Evolutionary conservation across 1,284 basidiomycete genomes (phyloP), one percentile per base, ranked within the genome.

Genomic region (Malassezia japonica): DNA sequence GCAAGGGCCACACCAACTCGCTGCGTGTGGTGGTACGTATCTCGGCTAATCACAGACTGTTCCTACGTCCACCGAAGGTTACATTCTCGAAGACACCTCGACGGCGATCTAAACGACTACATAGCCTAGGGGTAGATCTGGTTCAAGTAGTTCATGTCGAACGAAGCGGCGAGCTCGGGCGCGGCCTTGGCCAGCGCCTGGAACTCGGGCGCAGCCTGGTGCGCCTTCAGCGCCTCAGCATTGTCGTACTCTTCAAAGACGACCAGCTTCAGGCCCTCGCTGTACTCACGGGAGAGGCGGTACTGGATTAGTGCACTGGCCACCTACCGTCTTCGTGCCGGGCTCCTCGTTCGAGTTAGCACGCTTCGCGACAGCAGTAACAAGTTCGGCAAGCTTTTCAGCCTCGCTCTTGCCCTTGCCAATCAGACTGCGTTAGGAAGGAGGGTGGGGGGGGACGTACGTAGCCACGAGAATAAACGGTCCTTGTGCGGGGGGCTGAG

Each of bases 1-100:
- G 94, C 60, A 81, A 92, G 51, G 91, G 91, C 37, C 87, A 94
- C 78, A 87, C 76, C 59, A 76, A 76, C 60, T 70, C 67, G 25
- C 59, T 73, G 46, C 66, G 70, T 32, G 61, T 72, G 25, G 57
- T 72, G 36, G 23, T 39, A 16, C 24, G 34, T 36, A 25, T 44
- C 18, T 10, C 2, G 15, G 25, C 34, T 45, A 9, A 45, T 18
- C 10, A n/a, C 31, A 34, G 36, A 61, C 57, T 24, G 64, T 64
- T 33, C 62, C 62, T 13, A 62, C 67, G 42, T 60, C 58, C 32
- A 62, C 64, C 15, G 55, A 62, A n/a, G 65, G 64, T 32, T 70
- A 66, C 34, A 61, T 62, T 54, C 58, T 70, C 35, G 67, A 70
- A 55, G 65, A 63, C 37, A 69, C 65, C 33, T 38, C 59, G n/a